Base-by-base conservation (phyloP, 148 eudicot genomes). In the Rheum nobile region DNA sequence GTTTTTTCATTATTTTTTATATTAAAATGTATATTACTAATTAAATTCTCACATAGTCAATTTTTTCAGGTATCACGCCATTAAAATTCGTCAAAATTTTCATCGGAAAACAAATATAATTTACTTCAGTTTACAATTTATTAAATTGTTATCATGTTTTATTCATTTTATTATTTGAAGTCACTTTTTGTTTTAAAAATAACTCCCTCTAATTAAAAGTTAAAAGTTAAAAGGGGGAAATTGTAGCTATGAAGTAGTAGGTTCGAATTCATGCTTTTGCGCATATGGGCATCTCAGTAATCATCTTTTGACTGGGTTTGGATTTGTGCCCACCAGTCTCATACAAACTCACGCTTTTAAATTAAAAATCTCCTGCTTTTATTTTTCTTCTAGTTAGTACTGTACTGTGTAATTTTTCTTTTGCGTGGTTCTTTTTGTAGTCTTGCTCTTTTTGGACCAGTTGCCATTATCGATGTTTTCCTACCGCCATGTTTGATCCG, bases 241-340 rank as follows among this genome's bases (percentile, higher is more conserved):
- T 8, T 6, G 22, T n/a, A 50, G 57, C 48, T 44, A 55, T 24
- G 28, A 24, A 28, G 32, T n/a, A n/a, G n/a, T n/a, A 12, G 34
- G 32, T 28, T 28, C 67, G 16, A 28, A 26, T 57, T 28, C 67
- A 26, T 57, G 34, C 34, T 57, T 24, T 57, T 57, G 26, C 61
- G 2, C 61, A 29, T 1, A 13, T 28, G n/a, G 70, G 41, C 70
- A 65, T 65, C 38, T 65, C 41, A 17, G 41, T 34, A 65, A 65
- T 65, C 39, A 65, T 65, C 70, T 65, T 65, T 65, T 65, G 70
- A 65, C 70, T 65, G 70, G 16, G 19, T 65, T 16, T 65, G 41
- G 70, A 65, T 65, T 65, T 32, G 70, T 65, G 70, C 70, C 70
- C 70, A 32, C 22, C 39, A 34, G 10, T 65, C 70, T 31, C 41